Evolutionary conservation across 2,329 filamentous ascomycete genomes (phyloP).

Genomic region (Purpureocillium takamizusanense): DNA sequence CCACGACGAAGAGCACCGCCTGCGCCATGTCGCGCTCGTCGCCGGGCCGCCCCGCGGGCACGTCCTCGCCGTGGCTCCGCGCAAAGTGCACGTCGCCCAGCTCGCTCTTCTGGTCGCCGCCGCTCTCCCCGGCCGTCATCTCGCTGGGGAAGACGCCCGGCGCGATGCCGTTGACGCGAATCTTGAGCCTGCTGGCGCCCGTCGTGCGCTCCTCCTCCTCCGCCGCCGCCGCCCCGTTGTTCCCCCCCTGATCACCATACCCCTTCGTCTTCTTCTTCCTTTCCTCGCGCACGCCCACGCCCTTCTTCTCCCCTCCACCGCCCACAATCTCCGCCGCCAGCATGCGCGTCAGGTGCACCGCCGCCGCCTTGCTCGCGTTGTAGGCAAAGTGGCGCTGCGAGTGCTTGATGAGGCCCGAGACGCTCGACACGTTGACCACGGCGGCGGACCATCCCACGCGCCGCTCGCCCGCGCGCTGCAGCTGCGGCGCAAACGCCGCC

Average conservation of each 20-base stretch:
- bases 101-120: constrained; percentile 46
- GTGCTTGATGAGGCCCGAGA: constrained; percentile 55
- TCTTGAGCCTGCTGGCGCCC: constrained; percentile 35
- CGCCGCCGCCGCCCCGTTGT: no score
- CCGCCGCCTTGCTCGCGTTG: constrained; percentile 54
- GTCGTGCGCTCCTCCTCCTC: no score
- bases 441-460: constrained; percentile 43
- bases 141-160: constrained; percentile 64
- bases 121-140: constrained; percentile 51
- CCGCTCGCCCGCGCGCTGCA: constrained; percentile 39
- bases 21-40: constrained; percentile 62
- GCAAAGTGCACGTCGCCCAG: constrained; percentile 45
- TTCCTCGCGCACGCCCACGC: no score
- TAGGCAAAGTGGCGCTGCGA: constrained; percentile 59
- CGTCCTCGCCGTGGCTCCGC: constrained; percentile 26
- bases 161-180: constrained; percentile 64
- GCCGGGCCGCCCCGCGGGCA: constrained; percentile 60
- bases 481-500: constrained; percentile 51
- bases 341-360: constrained; percentile 56
- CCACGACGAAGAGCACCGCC: constrained; percentile 47
- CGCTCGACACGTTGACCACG: constrained; percentile 60
- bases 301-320: no score
- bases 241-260: no score
- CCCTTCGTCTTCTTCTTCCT: no score
- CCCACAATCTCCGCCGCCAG: constrained; percentile 51